Evolutionary conservation across 768 basidiomycete genomes (phyloP).

Genomic region (Termitomyces eurrhizus): DNA sequence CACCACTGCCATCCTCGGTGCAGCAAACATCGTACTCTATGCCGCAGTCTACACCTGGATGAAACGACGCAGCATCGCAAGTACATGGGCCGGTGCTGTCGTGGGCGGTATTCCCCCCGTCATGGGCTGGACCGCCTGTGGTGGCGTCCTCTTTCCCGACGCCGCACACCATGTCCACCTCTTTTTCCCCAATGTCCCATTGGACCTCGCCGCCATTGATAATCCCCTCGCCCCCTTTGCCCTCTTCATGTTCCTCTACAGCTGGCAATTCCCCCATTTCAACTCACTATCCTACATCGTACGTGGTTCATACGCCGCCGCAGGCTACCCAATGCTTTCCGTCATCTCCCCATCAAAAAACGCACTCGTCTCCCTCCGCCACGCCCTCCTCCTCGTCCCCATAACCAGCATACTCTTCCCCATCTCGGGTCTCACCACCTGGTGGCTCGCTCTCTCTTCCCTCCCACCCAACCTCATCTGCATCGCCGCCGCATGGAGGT

Average conservation of each 20-base stretch:
- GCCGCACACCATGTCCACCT: conserved; percentile 51
- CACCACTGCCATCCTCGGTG: conserved; percentile 78
- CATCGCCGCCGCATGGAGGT: conserved; percentile 64
- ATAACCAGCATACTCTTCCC: conserved; percentile 81
- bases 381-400: conserved; percentile 71
- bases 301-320: conserved; percentile 85
- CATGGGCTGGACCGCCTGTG: conserved; percentile 98
- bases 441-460: conserved; percentile 79
- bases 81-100: conserved; percentile 93
- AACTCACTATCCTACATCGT: conserved; percentile 88
- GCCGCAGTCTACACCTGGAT: conserved; percentile 90
- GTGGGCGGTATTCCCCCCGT: conserved; percentile 92
- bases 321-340: conserved; percentile 91
- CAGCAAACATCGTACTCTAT: conserved; percentile 83
- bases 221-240: conserved; percentile 81
- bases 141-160: conserved; percentile 71
- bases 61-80: conserved; percentile 76
- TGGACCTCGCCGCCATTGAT: conserved; percentile 55
- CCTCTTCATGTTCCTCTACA: conserved; percentile 82
- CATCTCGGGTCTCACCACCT: conserved; percentile 89
- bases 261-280: conserved; percentile 99
- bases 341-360: conserved; percentile 77
- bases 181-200: conserved; percentile 47
- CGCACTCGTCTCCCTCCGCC: conserved; percentile 79
- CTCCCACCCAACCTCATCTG: conserved; percentile 73